Percentiles rank a stretch among this genome's conserved stretches.
These are phyloP conservation scores for Aspergillus fumigatiaffinis DNA, from an alignment of 2,329 filamentous ascomycete species.

Conservation along the genomic window DNA sequence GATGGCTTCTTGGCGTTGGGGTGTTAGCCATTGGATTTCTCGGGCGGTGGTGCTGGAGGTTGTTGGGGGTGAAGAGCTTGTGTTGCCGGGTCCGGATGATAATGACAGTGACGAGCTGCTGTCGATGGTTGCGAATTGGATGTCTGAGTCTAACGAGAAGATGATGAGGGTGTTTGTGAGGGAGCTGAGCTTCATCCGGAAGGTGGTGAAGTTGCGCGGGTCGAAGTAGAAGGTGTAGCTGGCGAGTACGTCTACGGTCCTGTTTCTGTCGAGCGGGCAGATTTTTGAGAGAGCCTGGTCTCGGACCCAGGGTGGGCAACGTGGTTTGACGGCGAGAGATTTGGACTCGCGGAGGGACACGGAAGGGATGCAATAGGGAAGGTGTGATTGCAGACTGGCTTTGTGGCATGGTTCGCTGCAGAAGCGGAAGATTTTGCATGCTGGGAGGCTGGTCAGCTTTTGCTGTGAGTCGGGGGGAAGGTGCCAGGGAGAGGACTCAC, in stretches of 20 bases:
- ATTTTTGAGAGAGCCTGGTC: conserved; percentile 27
- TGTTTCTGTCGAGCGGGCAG: conserved; percentile 11
- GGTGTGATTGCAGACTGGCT: conserved; percentile 9
- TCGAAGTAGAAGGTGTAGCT: conserved; percentile 29
- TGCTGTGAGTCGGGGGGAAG: not conserved
- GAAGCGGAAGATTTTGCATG: conserved; percentile 28
- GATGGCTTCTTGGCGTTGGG: conserved; percentile 22
- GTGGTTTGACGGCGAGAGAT: conserved; percentile 25
- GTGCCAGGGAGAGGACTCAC: conserved; percentile 13
- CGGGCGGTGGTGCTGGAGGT: not conserved
- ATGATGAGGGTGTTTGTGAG: conserved; percentile 26
- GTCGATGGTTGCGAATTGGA: conserved; percentile 21
- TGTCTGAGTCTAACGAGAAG: conserved; percentile 25
- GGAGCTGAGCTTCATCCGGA: conserved; percentile 28
- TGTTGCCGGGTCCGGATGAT: conserved; percentile 3
- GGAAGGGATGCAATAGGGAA: conserved; percentile 24
- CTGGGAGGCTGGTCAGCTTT: conserved; percentile 12
- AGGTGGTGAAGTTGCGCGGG: conserved; percentile 30
- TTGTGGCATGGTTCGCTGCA: conserved; percentile 26
- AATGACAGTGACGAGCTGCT: conserved; percentile 5
- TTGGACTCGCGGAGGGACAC: conserved; percentile 28
- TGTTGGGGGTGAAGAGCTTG: not conserved
- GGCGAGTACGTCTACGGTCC: conserved; percentile 17
- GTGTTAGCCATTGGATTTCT: conserved; percentile 22
- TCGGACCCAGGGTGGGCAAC: conserved; percentile 20